Percentiles rank a stretch among this genome's conserved stretches.
Conservation (phyloP, 768 basidiomycete genomes). For the Pleurotus eryngii region DNA sequence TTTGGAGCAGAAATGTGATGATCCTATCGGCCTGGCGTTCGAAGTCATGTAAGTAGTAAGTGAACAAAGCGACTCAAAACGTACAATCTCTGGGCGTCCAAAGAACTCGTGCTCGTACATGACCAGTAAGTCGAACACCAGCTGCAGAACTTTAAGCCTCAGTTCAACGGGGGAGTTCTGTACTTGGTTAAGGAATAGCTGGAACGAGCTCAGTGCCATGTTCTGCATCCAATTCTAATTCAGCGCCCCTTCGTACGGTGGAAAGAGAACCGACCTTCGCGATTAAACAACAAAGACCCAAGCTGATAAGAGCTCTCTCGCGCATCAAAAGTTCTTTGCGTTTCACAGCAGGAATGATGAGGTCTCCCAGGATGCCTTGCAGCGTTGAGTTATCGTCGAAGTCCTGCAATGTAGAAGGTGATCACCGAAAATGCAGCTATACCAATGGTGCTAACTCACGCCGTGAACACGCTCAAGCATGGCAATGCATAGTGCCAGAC, state of each 20-base stretch:
- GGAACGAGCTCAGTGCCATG: conserved; percentile 68
- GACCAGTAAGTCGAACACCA: conserved; percentile 88
- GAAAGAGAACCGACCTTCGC: conserved; percentile 49
- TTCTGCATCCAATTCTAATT: conserved; percentile 28
- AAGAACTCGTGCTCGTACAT: conserved; percentile 84
- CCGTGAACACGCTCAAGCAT: conserved; percentile 90
- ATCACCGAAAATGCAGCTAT: not conserved
- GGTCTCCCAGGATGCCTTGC: conserved; percentile 75
- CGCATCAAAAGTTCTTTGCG: conserved; percentile 81
- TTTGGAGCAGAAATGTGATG: conserved; percentile 44
- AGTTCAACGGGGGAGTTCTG: conserved; percentile 74
- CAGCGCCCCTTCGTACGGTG: not conserved
- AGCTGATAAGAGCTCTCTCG: conserved; percentile 74
- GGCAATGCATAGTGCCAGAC: conserved; percentile 77
- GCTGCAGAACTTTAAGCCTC: conserved; percentile 74
- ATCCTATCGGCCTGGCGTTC: conserved; percentile 34
- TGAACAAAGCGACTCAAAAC: not conserved
- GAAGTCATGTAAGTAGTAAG: not conserved
- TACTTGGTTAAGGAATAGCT: conserved; percentile 82
- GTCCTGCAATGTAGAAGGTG: conserved; percentile 38
- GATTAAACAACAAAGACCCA: conserved; percentile 86
- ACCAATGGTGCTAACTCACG: conserved; percentile 44
- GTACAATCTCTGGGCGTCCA: conserved; percentile 39
- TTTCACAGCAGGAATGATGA: conserved; percentile 89
- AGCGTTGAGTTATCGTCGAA: conserved; percentile 79